phyloP scores from a whole-genome alignment of 2,329 filamentous ascomycete species.

The Paramyrothecium sp. region DNA sequence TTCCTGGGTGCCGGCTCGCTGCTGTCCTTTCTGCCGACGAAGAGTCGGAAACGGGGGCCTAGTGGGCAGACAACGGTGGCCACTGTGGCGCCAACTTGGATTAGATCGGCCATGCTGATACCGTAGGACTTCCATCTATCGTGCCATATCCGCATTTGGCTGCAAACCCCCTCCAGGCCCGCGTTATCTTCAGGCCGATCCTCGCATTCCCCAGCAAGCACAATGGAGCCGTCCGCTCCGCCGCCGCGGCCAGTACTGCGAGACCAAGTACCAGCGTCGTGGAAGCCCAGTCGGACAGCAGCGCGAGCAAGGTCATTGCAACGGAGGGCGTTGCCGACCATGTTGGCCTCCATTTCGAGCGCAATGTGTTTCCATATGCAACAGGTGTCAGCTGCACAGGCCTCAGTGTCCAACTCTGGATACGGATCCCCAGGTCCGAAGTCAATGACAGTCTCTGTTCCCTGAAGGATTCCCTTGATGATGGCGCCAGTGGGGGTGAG shows the following conservation, averaged over 20 bases:
- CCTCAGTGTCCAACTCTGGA: constrained; percentile 8
- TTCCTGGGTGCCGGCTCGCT: background rate
- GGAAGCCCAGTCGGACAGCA: constrained; percentile 43
- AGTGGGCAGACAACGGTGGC: background rate
- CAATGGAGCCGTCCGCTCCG: background rate
- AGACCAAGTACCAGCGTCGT: constrained; percentile 40
- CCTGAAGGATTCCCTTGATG: constrained; percentile 31
- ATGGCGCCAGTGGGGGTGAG: constrained; percentile 24
- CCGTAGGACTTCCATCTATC: background rate
- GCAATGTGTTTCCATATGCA: constrained; percentile 39
- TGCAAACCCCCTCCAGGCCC: background rate
- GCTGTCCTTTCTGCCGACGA: background rate
- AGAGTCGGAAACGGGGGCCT: background rate
- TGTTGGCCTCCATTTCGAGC: constrained; percentile 30
- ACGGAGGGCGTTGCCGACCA: constrained; percentile 27
- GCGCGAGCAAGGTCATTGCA: constrained; percentile 39
- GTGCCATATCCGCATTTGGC: background rate
- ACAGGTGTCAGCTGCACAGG: constrained; percentile 33
- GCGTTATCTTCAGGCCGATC: background rate
- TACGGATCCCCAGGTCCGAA: constrained; percentile 5
- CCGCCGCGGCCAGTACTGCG: constrained; percentile 2
- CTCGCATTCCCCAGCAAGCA: background rate
- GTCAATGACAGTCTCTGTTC: constrained; percentile 7
- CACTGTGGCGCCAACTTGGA: background rate
- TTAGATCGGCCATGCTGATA: background rate